These are phyloP conservation scores for Rhynchosporium graminicola DNA, from an alignment of 2,329 filamentous ascomycete species.

Conservation along the genomic window DNA sequence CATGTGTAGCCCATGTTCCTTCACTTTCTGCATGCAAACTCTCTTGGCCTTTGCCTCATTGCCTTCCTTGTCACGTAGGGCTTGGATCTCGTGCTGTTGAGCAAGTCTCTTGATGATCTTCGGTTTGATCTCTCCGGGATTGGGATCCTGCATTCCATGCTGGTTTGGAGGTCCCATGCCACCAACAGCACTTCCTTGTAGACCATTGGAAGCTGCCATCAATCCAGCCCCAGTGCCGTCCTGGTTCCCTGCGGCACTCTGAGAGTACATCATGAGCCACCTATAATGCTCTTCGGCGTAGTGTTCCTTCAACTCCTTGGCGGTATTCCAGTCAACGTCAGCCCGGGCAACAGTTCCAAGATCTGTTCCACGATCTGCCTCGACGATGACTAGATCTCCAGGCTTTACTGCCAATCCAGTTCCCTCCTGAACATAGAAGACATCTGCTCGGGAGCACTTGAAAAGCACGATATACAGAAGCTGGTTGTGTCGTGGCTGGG, in stretches of 20 bases:
- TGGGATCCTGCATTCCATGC: conserved; percentile 72
- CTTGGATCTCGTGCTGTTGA: conserved; percentile 85
- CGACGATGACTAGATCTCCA: conserved; percentile 94
- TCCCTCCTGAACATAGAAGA: conserved; percentile 96
- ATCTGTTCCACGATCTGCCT: conserved; percentile 94
- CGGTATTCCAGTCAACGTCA: conserved; percentile 83
- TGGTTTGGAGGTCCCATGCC: conserved; percentile 76
- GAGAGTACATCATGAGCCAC: conserved; percentile 98
- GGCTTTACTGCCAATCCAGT: conserved; percentile 88
- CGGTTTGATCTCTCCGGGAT: conserved; percentile 78
- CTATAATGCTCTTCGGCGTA: conserved; percentile 95
- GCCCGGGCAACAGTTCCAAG: conserved; percentile 88
- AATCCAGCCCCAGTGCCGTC: conserved; percentile 63
- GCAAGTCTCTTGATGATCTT: conserved; percentile 97
- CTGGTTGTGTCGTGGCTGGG: conserved; percentile 65
- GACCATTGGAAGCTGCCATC: conserved; percentile 62
- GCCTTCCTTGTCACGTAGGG: conserved; percentile 91
- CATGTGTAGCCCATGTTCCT: conserved; percentile 93
- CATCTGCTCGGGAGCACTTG: conserved; percentile 92
- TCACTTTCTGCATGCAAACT: conserved; percentile 94
- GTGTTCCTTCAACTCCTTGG: conserved; percentile 86
- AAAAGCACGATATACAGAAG: conserved; percentile 88
- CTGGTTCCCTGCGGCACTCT: conserved; percentile 65
- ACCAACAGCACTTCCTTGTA: conserved; percentile 71
- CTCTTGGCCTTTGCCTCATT: conserved; percentile 97